Percentiles rank a stretch among this genome's conserved stretches.
phyloP scores from a whole-genome alignment of 148 eudicot genomes.

The Fagopyrum tataricum region DNA sequence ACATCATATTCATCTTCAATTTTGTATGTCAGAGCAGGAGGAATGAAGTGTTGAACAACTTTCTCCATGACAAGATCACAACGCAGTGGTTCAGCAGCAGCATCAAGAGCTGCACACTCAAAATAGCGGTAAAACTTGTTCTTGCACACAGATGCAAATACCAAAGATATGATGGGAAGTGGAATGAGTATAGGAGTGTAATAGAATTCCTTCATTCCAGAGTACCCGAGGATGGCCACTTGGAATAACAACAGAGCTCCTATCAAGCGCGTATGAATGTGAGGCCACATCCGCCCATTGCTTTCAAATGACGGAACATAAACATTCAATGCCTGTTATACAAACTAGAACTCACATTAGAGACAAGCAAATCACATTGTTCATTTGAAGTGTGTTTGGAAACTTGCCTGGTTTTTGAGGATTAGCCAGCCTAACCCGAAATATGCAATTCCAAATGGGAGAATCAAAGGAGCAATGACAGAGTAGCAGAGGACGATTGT shows the following conservation, averaged over 20 bases:
- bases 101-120: conserved; percentile 61
- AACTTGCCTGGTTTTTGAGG: conserved; percentile 66
- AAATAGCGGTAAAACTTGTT: conserved; percentile 72
- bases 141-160: conserved; percentile 44
- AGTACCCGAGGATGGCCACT: conserved; percentile 68
- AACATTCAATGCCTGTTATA: conserved; percentile 60
- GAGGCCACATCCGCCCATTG: conserved; percentile 91
- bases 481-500: conserved; percentile 71
- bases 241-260: conserved; percentile 67
- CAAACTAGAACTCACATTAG: background rate
- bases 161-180: conserved; percentile 41
- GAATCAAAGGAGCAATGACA: conserved; percentile 66
- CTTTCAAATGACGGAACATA: conserved; percentile 73
- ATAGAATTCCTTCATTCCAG: conserved; percentile 34
- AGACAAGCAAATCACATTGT: too few relatives aligned
- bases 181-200: conserved; percentile 36
- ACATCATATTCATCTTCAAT: conserved; percentile 49
- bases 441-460: conserved; percentile 75
- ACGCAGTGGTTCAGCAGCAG: conserved; percentile 41
- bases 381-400: too few relatives aligned
- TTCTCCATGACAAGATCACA: conserved; percentile 55
- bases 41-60: conserved; percentile 48
- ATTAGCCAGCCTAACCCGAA: conserved; percentile 65
- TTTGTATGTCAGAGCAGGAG: conserved; percentile 49
- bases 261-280: conserved; percentile 49